These are phyloP conservation scores for maize (Zea mays) DNA, from an alignment of 176 grass and related monocot species.

Conservation along the genomic window Zm-B73-REFERENCE-NAM-5.0 NC_050101.1:154266501-154267000, in stretches of 20 bases:
- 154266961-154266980: conserved; percentile 97
- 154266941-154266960: conserved; percentile 79
- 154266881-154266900: neutral
- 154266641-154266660: conserved; percentile 43
- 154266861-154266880: neutral
- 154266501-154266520: neutral
- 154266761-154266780: conserved; percentile 47
- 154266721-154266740: conserved; percentile 11
- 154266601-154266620: conserved; percentile 47
- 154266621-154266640: conserved; percentile 45
- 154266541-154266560: conserved; percentile 40
- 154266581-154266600: neutral
- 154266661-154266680: conserved; percentile 44
- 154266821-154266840: conserved; percentile 86
- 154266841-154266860: conserved; percentile 64
- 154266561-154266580: conserved; percentile 33
- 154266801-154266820: conserved; percentile 79
- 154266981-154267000: conserved; percentile 91
- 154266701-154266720: conserved; percentile 45
- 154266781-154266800: conserved; percentile 50
- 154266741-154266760: conserved; percentile 40
- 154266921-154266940: conserved; percentile 5
- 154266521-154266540: conserved; percentile 43
- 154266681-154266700: conserved; percentile 54
- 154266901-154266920: neutral